Conservation (phyloP, 768 basidiomycete genomes). For the Fibroporia radiculosa region DNA sequence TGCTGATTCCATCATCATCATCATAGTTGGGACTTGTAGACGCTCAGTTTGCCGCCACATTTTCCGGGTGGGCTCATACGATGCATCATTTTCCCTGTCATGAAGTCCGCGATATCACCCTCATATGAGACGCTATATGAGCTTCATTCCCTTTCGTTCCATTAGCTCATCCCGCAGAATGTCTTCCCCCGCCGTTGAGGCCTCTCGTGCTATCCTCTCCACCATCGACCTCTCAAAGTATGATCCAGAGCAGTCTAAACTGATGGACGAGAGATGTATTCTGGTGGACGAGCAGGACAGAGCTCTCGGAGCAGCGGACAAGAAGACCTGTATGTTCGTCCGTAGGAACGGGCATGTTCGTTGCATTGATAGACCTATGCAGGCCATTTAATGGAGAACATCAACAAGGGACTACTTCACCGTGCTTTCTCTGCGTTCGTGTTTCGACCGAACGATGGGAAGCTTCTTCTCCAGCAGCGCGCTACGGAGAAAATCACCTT, state of each 20-base stretch:
- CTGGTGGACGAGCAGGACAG: conserved; percentile 84
- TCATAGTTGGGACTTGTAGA: too few relatives aligned
- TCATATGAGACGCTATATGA: conserved; percentile 14
- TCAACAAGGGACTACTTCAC: conserved; percentile 88
- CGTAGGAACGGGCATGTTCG: too few relatives aligned
- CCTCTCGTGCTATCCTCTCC: conserved; percentile 58
- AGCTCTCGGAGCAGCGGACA: conserved; percentile 81
- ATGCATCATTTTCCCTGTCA: neutral
- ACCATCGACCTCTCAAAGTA: conserved; percentile 75
- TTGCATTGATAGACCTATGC: conserved; percentile 5
- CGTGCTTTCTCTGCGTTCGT: conserved; percentile 97
- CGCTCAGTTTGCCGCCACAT: too few relatives aligned
- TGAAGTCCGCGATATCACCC: conserved; percentile 1
- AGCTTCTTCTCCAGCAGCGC: conserved; percentile 87
- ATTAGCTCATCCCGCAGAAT: conserved; percentile 26
- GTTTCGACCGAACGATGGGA: conserved; percentile 91
- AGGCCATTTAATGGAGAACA: conserved; percentile 98
- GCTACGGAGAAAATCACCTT: conserved; percentile 99
- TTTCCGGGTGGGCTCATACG: conserved; percentile 11
- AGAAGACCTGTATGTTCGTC: conserved; percentile 81
- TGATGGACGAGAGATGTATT: conserved; percentile 96
- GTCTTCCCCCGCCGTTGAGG: conserved; percentile 51
- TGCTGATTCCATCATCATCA: too few relatives aligned
- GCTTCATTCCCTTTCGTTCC: conserved; percentile 11
- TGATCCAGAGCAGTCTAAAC: conserved; percentile 85